Evolutionary conservation across 768 basidiomycete species (phyloP), one percentile per base, ranked within the genome.

Genomic region (Collybia mongolica): DNA sequence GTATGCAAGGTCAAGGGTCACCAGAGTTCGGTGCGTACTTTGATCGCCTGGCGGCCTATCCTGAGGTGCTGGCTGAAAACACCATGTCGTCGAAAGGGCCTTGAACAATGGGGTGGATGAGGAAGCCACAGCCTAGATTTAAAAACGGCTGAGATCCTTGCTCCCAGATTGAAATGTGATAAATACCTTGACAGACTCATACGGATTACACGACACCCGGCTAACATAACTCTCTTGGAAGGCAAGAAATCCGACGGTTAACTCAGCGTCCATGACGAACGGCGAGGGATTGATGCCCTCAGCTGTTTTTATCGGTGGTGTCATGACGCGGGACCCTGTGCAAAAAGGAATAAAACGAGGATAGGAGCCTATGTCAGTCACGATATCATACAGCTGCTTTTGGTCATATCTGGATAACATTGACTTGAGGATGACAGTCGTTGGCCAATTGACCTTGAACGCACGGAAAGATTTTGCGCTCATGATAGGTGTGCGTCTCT

Each of bases 341-440:
- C 95, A 97, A 66, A 90, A 96, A 5, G 97, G 96, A 46, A 99
- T 73, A 65, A 98, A 99, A 51, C 71, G 73, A 8, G 84, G 79
- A 66, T 98, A 99, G 2, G 90, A 89, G 14, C 75, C 82, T 22
- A 98, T 88, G 67, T 98, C 86, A 12, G 93, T 81, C 47, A 99
- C 92, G 52, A 98, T 68, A 6, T 82, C 71, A 69, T 95, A 98
- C 3, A 98, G 76, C 65, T 97, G 83, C 44, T 75, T 74, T 54
- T 79, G 84, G 15, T 74, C 78, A 63, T 95, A 98, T 37, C 95
- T 97, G 37, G 44, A 39, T 32, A 40, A 47, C 44, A 39, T 54
- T 48, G 43, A 39, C 20, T 44, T 52, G 41, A 52, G 53, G 7
- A 26, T 12, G 23, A 51, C 49, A 40, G 41, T 41, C 48, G 15